Evolutionary conservation across 1,284 basidiomycete species (phyloP).

Genomic region (Blastosporella zonata): DNA sequence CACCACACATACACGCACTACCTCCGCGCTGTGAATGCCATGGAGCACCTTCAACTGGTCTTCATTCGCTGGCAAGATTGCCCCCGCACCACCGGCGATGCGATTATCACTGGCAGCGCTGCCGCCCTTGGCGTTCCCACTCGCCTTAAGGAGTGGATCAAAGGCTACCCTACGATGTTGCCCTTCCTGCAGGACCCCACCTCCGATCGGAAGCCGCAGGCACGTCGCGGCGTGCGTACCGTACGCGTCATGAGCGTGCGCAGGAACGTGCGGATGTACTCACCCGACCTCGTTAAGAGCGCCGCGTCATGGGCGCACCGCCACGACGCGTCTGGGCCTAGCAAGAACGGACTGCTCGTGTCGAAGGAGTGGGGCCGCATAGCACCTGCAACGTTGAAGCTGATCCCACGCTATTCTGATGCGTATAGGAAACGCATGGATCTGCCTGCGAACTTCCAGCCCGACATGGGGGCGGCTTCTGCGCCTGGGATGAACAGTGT

Average conservation of each 20-base stretch:
- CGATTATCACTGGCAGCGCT: constrained; percentile 40
- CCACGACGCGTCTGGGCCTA: constrained; percentile 21
- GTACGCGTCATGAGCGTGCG: constrained; percentile 70
- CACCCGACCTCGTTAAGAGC: constrained; percentile 71
- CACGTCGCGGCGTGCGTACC: constrained; percentile 71
- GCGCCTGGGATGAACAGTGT: constrained; percentile 20
- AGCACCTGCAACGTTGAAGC: constrained; percentile 54
- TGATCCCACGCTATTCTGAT: constrained; percentile 62
- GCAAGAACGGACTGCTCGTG: constrained; percentile 42
- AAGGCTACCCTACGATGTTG: constrained; percentile 70
- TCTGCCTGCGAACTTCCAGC: constrained; percentile 55
- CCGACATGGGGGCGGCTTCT: constrained; percentile 35
- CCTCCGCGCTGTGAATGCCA: constrained; percentile 77
- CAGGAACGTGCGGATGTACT: constrained; percentile 80
- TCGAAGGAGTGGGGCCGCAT: constrained; percentile 77
- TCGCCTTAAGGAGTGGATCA: constrained; percentile 82
- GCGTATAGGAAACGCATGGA: constrained; percentile 71
- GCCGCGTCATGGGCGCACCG: constrained; percentile 68
- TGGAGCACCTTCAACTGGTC: constrained; percentile 84
- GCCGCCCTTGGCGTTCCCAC: constrained; percentile 67
- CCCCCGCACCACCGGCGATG: constrained; percentile 35
- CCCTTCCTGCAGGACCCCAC: constrained; percentile 33
- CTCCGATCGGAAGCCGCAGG: constrained; percentile 37
- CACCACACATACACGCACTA: constrained; percentile 79
- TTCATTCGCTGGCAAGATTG: constrained; percentile 80